Conservation (phyloP, 2,329 filamentous ascomycete genomes). For the Pseudogymnoascus pannorum region DNA sequence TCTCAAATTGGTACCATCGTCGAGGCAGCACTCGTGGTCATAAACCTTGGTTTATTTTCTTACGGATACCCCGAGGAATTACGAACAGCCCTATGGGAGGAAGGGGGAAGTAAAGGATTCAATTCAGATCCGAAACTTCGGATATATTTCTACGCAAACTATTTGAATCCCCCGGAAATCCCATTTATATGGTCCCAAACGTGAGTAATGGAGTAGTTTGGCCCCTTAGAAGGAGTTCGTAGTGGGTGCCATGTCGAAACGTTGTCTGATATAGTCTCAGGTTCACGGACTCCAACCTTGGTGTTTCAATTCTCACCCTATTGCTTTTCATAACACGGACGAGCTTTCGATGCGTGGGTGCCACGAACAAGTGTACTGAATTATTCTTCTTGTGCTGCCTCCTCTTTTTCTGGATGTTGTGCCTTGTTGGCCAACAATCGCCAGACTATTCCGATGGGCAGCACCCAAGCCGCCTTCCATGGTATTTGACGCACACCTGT, state of each 20-base stretch:
- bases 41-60: neutral
- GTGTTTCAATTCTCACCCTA: neutral
- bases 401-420: neutral
- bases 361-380: neutral
- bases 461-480: neutral
- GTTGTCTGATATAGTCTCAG: neutral
- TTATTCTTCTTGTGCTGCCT: neutral
- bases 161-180: constrained; percentile 10
- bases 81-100: constrained; percentile 12
- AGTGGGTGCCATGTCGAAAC: neutral
- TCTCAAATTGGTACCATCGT: neutral
- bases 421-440: neutral
- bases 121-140: constrained; percentile 13
- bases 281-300: neutral
- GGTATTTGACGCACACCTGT: neutral
- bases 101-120: constrained; percentile 11
- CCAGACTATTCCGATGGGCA: neutral
- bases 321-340: neutral
- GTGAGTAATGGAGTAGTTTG: neutral
- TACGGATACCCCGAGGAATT: constrained; percentile 11
- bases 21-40: neutral
- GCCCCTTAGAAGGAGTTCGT: neutral
- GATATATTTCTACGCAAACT: constrained; percentile 15
- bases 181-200: constrained; percentile 15
- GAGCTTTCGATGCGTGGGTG: neutral